Conservation (phyloP, 1,284 basidiomycete species). For the Ustilago sp. region DNA sequence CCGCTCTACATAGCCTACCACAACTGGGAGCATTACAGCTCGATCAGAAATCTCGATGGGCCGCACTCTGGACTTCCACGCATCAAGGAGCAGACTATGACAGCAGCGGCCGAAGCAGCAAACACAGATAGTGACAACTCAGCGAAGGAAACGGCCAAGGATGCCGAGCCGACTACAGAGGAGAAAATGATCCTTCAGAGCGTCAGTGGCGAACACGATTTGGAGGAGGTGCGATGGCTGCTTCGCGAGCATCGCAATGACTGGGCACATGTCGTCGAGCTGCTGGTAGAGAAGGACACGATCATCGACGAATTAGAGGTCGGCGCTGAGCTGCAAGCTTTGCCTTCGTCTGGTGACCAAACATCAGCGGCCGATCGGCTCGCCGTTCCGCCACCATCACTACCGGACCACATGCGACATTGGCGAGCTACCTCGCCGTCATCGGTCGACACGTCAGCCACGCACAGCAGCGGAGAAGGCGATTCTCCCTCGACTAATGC, state of each 20-base stretch:
- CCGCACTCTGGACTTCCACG: slow-evolving; percentile 83
- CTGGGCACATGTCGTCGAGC: slow-evolving; percentile 56
- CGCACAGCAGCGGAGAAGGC: slow-evolving; percentile 55
- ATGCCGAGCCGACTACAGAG: slow-evolving; percentile 36
- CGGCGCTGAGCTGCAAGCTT: slow-evolving; percentile 41
- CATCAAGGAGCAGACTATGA: slow-evolving; percentile 73
- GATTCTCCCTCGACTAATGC: slow-evolving; percentile 53
- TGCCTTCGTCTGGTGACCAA: slow-evolving; percentile 13
- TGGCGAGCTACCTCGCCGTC: slow-evolving; percentile 58
- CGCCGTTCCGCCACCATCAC: slow-evolving; percentile 31
- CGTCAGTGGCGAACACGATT: slow-evolving; percentile 42
- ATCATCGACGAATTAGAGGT: slow-evolving; percentile 44
- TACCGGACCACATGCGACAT: slow-evolving; percentile 57
- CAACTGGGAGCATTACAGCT: slow-evolving; percentile 95
- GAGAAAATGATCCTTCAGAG: slow-evolving; percentile 59
- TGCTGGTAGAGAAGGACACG: slow-evolving; percentile 48
- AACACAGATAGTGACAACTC: slow-evolving; percentile 15
- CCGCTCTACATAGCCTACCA: slow-evolving; percentile 75
- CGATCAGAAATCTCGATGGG: slow-evolving; percentile 84
- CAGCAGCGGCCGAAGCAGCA: slow-evolving; percentile 19
- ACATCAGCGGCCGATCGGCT: slow-evolving; percentile 14
- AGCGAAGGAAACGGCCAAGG: slow-evolving; percentile 5
- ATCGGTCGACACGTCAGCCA: slow-evolving; percentile 58
- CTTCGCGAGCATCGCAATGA: slow-evolving; percentile 45
- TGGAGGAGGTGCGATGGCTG: slow-evolving; percentile 40